Percentiles rank a stretch among this genome's conserved stretches.
Evolutionary conservation across 805 yeast genomes (phyloP).

Genomic region (Priceomyces carsonii): DNA sequence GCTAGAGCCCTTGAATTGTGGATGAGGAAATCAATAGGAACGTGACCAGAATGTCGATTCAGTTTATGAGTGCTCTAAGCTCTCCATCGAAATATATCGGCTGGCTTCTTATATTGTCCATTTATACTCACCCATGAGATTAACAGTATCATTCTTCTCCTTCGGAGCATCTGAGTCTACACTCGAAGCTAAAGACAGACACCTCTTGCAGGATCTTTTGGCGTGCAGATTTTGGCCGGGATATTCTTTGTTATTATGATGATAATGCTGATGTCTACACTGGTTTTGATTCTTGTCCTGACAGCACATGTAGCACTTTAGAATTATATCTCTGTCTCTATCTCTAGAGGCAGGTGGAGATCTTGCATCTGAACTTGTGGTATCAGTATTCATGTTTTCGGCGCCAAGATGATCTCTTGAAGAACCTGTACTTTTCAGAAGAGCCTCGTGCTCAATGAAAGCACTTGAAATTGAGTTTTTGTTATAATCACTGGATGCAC

Average conservation of each 20-base stretch:
- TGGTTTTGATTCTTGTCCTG: too few species aligned
- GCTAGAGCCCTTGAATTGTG: conserved; percentile 1
- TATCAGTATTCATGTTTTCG: too few species aligned
- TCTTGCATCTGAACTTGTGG: conserved; percentile 1
- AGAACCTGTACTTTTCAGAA: too few species aligned
- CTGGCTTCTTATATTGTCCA: conserved; percentile 29
- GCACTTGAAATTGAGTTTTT: too few species aligned
- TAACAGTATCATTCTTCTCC: conserved; percentile 16
- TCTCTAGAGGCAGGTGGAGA: conserved; percentile 1
- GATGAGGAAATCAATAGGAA: not conserved
- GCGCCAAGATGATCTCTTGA: too few species aligned
- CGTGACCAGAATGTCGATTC: too few species aligned
- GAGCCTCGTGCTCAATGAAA: too few species aligned
- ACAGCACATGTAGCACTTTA: conserved; percentile 19
- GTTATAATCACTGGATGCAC: not conserved
- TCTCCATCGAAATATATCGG: too few species aligned
- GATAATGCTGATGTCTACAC: too few species aligned
- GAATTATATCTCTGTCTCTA: conserved; percentile 7
- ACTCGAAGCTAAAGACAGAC: conserved; percentile 6
- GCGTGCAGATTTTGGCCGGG: conserved; percentile 12
- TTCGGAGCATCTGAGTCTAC: not conserved
- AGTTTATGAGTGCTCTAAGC: too few species aligned
- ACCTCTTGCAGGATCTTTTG: conserved; percentile 12
- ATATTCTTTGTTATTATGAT: conserved; percentile 2
- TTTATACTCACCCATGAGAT: conserved; percentile 31